phyloP scores from a whole-genome alignment of 805 yeast species.

The Spathaspora sp. region DNA sequence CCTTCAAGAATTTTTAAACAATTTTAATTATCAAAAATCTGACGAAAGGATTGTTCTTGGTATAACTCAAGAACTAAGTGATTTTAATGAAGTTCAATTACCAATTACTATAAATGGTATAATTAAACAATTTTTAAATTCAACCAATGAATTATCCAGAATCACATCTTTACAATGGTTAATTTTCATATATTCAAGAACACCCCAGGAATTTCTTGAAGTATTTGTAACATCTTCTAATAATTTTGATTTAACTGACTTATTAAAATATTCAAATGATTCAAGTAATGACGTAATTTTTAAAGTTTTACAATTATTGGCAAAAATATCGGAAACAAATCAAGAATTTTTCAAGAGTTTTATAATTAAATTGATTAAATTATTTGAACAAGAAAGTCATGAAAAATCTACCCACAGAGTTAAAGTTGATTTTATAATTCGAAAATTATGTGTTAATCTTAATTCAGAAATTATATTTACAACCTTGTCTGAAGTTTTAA shows the following conservation, averaged over 20 bases:
- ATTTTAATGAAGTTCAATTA: slow-evolving; percentile 37
- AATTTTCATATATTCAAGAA: slow-evolving; percentile 69
- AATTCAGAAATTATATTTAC: slow-evolving; percentile 81
- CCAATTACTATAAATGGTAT: slow-evolving; percentile 63
- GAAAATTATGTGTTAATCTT: slow-evolving; percentile 77
- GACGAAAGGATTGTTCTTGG: slow-evolving; percentile 37
- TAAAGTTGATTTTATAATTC: slow-evolving; percentile 67
- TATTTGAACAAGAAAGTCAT: slow-evolving; percentile 63
- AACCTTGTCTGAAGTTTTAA: slow-evolving; percentile 70
- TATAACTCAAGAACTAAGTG: slow-evolving; percentile 34
- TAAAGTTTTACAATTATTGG: slow-evolving; percentile 66
- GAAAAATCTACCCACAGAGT: slow-evolving; percentile 36
- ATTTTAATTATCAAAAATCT: slow-evolving; percentile 16
- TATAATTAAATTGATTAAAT: slow-evolving; percentile 62
- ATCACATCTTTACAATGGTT: slow-evolving; percentile 90
- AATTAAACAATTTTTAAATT: slow-evolving; percentile 52
- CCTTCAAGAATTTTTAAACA: slow-evolving; percentile 28
- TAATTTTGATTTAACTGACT: slow-evolving; percentile 59
- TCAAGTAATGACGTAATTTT: slow-evolving; percentile 77
- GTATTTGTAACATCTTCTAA: slow-evolving; percentile 12
- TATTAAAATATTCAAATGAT: slow-evolving; percentile 65
- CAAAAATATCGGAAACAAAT: slow-evolving; percentile 71
- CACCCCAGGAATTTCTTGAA: slow-evolving; percentile 31
- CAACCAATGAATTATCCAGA: slow-evolving; percentile 67
- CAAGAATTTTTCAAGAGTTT: slow-evolving; percentile 75